Percentiles rank a stretch among this genome's conserved stretches.
Conservation (phyloP, 768 basidiomycete genomes). For the Boletus rex-veris region DNA sequence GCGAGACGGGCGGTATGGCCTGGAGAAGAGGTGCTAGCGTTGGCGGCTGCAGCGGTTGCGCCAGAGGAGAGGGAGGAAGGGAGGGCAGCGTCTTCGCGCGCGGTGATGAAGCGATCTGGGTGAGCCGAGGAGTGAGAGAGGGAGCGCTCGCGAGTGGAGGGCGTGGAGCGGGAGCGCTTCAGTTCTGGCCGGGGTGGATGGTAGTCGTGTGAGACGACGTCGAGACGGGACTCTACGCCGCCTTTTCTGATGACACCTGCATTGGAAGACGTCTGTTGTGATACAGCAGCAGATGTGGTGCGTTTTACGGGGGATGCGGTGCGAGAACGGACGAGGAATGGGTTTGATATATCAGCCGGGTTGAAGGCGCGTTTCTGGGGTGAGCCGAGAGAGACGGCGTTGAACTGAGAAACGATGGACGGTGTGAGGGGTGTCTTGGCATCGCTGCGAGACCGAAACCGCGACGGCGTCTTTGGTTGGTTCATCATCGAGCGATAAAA, state of each 20-base stretch:
- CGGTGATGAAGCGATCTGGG: slow-evolving; percentile 73
- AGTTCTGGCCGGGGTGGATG: slow-evolving; percentile 58
- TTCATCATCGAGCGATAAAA: slow-evolving; percentile 19
- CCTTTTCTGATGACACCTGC: slow-evolving; percentile 75
- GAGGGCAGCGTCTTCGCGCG: slow-evolving; percentile 50
- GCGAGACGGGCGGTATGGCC: slow-evolving; percentile 77
- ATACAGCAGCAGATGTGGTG: slow-evolving; percentile 44
- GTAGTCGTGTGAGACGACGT: slow-evolving; percentile 76
- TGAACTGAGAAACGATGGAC: slow-evolving; percentile 39
- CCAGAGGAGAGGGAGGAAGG: slow-evolving; percentile 62
- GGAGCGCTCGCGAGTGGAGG: slow-evolving; percentile 44
- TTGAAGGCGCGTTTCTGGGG: slow-evolving; percentile 39
- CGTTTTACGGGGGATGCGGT: slow-evolving; percentile 67
- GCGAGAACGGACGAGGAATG: slow-evolving; percentile 56
- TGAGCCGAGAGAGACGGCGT: slow-evolving; percentile 34
- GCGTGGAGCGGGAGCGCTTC: slow-evolving; percentile 73
- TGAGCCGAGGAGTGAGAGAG: slow-evolving; percentile 40
- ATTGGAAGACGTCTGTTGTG: slow-evolving; percentile 52
- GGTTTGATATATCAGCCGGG: slow-evolving; percentile 60
- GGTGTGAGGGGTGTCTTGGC: slow-evolving; percentile 49
- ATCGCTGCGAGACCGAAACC: slow-evolving; percentile 48
- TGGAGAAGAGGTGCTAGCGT: slow-evolving; percentile 55
- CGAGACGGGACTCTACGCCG: slow-evolving; percentile 70
- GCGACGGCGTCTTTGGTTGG: slow-evolving; percentile 44
- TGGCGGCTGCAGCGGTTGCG: slow-evolving; percentile 38